Percentiles rank a stretch among this genome's conserved stretches.
Conservation (phyloP, 306 rosid genomes). For the Citrullus amarus region DNA sequence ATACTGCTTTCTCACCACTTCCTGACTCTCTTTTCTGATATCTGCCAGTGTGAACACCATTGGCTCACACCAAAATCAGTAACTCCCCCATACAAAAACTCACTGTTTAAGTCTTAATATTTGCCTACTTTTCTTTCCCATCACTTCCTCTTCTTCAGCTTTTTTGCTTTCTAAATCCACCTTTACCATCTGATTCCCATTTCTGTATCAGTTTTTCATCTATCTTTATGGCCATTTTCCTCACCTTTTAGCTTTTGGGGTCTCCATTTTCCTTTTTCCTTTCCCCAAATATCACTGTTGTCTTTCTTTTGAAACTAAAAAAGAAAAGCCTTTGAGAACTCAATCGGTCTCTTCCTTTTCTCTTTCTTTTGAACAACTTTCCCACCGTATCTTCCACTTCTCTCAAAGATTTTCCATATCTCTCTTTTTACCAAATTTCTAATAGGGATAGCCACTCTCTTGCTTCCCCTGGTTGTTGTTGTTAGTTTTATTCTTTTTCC, state of each 20-base stretch:
- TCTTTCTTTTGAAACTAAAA: not conserved
- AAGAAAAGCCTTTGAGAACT: not conserved
- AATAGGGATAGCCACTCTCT: not conserved
- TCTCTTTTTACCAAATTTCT: slow-evolving; percentile 9
- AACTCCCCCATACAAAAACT: not conserved
- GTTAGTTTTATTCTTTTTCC: not conserved
- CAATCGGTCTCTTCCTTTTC: not conserved
- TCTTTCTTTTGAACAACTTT: slow-evolving; percentile 1
- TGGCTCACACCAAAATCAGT: not conserved
- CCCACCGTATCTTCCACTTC: not conserved
- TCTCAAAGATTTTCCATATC: slow-evolving; percentile 3
- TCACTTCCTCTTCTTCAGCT: not conserved
- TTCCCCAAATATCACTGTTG: not conserved
- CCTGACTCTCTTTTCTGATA: slow-evolving; percentile 7
- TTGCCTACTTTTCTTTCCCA: not conserved
- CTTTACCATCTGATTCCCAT: not conserved
- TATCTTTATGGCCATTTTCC: not conserved
- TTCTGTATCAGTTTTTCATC: not conserved
- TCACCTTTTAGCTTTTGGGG: not conserved
- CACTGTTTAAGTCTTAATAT: slow-evolving; percentile 1
- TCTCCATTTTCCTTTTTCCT: not conserved
- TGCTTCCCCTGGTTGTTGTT: not conserved
- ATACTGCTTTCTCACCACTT: not conserved
- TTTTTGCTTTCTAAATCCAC: slow-evolving; percentile 19
- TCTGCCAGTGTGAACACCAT: slow-evolving; percentile 6